phyloP scores from a whole-genome alignment of 1,284 basidiomycete genomes.

The Taiwanofungus camphoratus region DNA sequence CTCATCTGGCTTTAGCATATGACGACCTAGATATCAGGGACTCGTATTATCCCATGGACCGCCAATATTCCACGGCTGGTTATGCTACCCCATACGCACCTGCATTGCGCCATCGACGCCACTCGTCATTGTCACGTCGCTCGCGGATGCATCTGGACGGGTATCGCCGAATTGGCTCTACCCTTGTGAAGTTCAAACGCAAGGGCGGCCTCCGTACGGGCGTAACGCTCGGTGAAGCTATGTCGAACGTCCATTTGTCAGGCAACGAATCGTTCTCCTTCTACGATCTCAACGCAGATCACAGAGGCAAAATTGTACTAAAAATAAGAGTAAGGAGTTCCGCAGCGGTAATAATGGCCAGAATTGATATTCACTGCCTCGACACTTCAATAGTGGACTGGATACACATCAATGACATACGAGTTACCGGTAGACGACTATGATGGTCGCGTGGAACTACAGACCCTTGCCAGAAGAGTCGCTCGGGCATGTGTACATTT shows the following conservation, averaged over 20 bases:
- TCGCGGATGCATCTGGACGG: conserved; percentile 36
- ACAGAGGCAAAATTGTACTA: conserved; percentile 51
- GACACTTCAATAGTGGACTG: conserved; percentile 52
- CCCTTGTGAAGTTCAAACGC: conserved; percentile 65
- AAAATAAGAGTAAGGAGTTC: conserved; percentile 48
- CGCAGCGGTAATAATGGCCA: not conserved
- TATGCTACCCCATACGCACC: conserved; percentile 29
- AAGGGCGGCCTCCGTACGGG: conserved; percentile 63
- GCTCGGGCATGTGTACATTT: conserved; percentile 70
- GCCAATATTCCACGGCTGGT: conserved; percentile 4
- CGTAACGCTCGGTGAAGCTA: conserved; percentile 64
- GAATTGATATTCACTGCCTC: too few species aligned
- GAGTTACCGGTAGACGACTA: conserved; percentile 69
- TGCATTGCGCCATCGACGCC: conserved; percentile 40
- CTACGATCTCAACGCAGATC: conserved; percentile 59
- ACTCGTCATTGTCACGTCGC: conserved; percentile 52
- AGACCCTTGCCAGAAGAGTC: conserved; percentile 62
- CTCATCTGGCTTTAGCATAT: conserved; percentile 32
- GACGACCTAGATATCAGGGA: conserved; percentile 36
- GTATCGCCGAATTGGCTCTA: conserved; percentile 38
- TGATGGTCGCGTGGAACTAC: conserved; percentile 56
- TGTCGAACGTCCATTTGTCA: conserved; percentile 54
- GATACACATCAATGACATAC: conserved; percentile 65
- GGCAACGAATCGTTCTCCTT: conserved; percentile 53
- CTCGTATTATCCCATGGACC: conserved; percentile 21